Conservation (phyloP, 192 early-diverging fungal species). For the Backusella mclennaniae region DNA sequence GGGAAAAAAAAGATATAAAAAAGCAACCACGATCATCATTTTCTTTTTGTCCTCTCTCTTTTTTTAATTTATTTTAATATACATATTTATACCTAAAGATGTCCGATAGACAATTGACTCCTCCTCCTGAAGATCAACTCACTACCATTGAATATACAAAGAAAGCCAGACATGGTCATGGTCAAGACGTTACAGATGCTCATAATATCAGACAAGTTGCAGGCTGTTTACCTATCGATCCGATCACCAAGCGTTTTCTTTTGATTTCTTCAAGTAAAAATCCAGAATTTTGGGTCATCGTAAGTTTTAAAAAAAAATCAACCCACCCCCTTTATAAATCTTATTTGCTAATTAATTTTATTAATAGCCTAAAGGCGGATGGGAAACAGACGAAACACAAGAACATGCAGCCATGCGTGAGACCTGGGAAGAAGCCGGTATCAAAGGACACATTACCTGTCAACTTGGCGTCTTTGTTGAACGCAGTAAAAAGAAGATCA, state of each 20-base stretch:
- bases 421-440: slow-evolving; percentile 64
- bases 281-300: slow-evolving; percentile 48
- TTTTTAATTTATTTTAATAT: background rate
- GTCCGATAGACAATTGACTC: slow-evolving; percentile 8
- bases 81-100: background rate
- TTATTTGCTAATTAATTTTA: background rate
- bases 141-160: slow-evolving; percentile 18
- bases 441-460: slow-evolving; percentile 43
- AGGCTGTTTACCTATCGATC: slow-evolving; percentile 54
- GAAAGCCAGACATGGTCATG: slow-evolving; percentile 26
- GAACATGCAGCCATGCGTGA: slow-evolving; percentile 54
- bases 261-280: slow-evolving; percentile 49
- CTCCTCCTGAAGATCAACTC: background rate
- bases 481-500: slow-evolving; percentile 33
- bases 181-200: slow-evolving; percentile 17
- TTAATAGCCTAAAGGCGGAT: slow-evolving; percentile 57
- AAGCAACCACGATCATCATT: background rate
- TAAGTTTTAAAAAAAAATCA: slow-evolving; percentile 9
- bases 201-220: slow-evolving; percentile 35
- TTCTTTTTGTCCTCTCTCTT: background rate
- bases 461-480: slow-evolving; percentile 50
- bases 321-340: background rate
- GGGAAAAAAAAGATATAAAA: background rate
- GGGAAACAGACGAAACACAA: slow-evolving; percentile 60
- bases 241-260: slow-evolving; percentile 38